Percentiles rank a stretch among this genome's conserved stretches.
These are phyloP conservation scores for Penicillium pulvis DNA, from an alignment of 495 filamentous ascomycete genomes.

Conservation along the genomic window DNA sequence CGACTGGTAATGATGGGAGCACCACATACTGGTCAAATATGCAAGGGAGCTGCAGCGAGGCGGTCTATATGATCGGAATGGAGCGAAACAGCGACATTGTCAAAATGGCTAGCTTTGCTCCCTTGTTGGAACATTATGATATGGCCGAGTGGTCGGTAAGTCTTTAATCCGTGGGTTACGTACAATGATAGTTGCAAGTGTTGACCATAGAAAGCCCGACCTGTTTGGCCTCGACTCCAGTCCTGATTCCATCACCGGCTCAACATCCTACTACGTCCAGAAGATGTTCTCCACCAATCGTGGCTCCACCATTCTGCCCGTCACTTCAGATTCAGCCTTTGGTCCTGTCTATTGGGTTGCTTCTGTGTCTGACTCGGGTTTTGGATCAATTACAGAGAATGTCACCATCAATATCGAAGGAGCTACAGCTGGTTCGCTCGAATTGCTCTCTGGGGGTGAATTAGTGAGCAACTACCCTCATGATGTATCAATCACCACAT, in stretches of 20 bases:
- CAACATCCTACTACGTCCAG: slow-evolving; percentile 42
- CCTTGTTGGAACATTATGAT: slow-evolving; percentile 47
- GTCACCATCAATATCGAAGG: slow-evolving; percentile 29
- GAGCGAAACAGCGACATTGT: slow-evolving; percentile 66
- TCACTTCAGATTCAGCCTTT: slow-evolving; percentile 40
- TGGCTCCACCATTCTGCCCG: slow-evolving; percentile 55
- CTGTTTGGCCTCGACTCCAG: slow-evolving; percentile 46
- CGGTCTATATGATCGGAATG: slow-evolving; percentile 65
- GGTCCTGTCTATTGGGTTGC: slow-evolving; percentile 64
- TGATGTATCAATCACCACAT: slow-evolving; percentile 17
- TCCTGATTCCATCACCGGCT: slow-evolving; percentile 42
- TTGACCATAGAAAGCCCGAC: slow-evolving; percentile 27
- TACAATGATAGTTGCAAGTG: not conserved
- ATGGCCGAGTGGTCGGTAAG: slow-evolving; percentile 44
- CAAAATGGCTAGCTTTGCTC: slow-evolving; percentile 55
- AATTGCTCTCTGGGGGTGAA: slow-evolving; percentile 29
- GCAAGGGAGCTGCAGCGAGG: slow-evolving; percentile 64
- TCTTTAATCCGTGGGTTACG: not conserved
- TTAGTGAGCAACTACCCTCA: slow-evolving; percentile 26
- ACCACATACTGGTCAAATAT: slow-evolving; percentile 43
- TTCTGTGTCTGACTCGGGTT: slow-evolving; percentile 37
- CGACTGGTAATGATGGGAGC: slow-evolving; percentile 43
- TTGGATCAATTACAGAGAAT: slow-evolving; percentile 22
- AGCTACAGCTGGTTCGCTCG: slow-evolving; percentile 26
- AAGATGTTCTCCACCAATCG: slow-evolving; percentile 53